Conservation (phyloP, 352 stramenopile genomes). For the Phytopythium vexans region DNA sequence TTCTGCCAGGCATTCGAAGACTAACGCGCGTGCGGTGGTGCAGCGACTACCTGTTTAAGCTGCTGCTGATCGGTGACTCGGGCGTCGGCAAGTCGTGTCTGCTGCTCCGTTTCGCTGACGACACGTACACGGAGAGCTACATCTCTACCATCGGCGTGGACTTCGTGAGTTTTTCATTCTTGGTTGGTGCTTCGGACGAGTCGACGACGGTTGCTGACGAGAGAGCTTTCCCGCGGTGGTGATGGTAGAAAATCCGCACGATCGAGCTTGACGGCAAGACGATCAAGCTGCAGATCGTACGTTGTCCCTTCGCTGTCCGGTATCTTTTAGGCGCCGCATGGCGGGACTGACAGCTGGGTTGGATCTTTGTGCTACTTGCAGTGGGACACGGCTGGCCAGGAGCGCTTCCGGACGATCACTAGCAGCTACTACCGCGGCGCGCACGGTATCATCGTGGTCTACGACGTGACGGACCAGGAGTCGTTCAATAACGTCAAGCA, state of each 20-base stretch:
- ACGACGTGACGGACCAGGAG: constrained; percentile 98
- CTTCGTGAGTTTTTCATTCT: constrained; percentile 89
- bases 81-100: constrained; percentile 99
- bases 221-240: not conserved
- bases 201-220: constrained; percentile 10
- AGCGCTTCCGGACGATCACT: constrained; percentile 99
- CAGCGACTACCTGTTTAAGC: constrained; percentile 99
- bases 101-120: constrained; percentile 98
- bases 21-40: not conserved
- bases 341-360: not conserved
- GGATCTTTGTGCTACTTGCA: constrained; percentile 16
- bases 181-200: not conserved
- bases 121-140: constrained; percentile 99
- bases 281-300: constrained; percentile 99
- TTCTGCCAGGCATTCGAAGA: not conserved
- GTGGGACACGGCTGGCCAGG: constrained; percentile 99
- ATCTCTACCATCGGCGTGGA: constrained; percentile 99
- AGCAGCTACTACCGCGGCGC: constrained; percentile 98
- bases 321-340: not conserved
- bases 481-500: constrained; percentile 98
- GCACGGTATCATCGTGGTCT: constrained; percentile 99
- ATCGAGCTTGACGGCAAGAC: constrained; percentile 99
- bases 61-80: constrained; percentile 97
- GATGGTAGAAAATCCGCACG: constrained; percentile 96
- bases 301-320: constrained; percentile 2